phyloP scores from a whole-genome alignment of 176 grass and related monocot species.

The Tillandsia fasciculata region DNA sequence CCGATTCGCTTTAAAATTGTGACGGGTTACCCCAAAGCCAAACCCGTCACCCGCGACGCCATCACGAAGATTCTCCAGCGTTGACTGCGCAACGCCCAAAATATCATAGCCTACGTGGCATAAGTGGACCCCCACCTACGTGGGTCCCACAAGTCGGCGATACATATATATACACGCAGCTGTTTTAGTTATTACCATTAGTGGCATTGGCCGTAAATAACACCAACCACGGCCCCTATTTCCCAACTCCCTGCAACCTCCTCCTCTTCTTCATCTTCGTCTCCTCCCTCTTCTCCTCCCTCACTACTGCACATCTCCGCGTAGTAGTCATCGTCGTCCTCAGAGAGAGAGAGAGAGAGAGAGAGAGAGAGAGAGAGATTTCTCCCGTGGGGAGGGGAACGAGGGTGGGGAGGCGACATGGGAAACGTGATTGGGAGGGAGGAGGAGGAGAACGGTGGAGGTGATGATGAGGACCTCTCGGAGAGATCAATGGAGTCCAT shows the following conservation, averaged over 20 bases:
- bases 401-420: neutral
- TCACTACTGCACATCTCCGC: neutral
- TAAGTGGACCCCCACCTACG: too few relatives aligned
- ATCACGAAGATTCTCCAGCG: too few relatives aligned
- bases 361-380: neutral
- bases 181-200: too few relatives aligned
- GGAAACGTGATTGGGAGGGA: neutral
- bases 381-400: too few relatives aligned
- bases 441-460: neutral
- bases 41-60: too few relatives aligned
- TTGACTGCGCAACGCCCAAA: too few relatives aligned
- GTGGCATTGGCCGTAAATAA: neutral
- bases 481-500: neutral
- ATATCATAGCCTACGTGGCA: too few relatives aligned
- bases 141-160: too few relatives aligned
- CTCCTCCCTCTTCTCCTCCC: neutral
- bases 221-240: neutral
- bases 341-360: neutral
- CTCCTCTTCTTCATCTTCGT: neutral
- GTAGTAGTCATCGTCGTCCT: neutral
- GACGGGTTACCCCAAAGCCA: too few relatives aligned
- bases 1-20: too few relatives aligned
- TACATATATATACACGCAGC: too few relatives aligned
- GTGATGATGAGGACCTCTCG: neutral
- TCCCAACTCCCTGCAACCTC: neutral